Evolutionary conservation across 2,329 filamentous ascomycete genomes (phyloP), one percentile per base, ranked within the genome.

Genomic region (Colletotrichum paranaense): DNA sequence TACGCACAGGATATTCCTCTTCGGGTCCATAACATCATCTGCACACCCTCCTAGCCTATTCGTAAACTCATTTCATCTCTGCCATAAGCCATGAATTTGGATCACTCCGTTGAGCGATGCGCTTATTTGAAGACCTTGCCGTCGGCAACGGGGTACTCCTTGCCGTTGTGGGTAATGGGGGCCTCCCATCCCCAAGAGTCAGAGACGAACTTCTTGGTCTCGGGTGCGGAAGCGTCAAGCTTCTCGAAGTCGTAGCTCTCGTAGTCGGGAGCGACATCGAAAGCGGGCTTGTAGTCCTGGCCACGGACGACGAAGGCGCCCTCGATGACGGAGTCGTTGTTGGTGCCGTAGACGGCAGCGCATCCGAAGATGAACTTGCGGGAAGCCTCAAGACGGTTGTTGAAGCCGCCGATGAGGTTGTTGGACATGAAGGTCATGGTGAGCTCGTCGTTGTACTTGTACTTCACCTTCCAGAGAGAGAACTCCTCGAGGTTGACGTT

Each of bases 361-460:
- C 89, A 92, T 80, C 97, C 97, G 87, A 99, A 98, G 83, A 99
- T 86, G 91, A 95, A 98, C 93, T 99, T 99, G 89, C 97, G 95
- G 83, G 95, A 98, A 77, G 84, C 97, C 91, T 99, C 97, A 74
- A 99, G 94, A 90, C 97, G 97, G 85, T 92, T 91, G 88, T 98
- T 97, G 92, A 99, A 98, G 84, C 97, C 97, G 86, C 94, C 95
- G 84, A 99, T 96, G 86, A 98, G 89, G 92, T 99, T 99, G 90
- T 93, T 94, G 79, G 95, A 96, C 97, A 99, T 99, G 94, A 99
- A 99, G 82, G 93, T 94, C 86, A 97, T 88, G 82, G 95, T 98
- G 78, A 99, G 91, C 92, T 99, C 97, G 75, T 98, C 92, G 87
- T 98, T 97, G 91, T 99, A 99, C 92, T 98, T 98, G 92, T 98